Evolutionary conservation across 805 yeast species (phyloP).

Genomic region (Candida ipomoeae): DNA sequence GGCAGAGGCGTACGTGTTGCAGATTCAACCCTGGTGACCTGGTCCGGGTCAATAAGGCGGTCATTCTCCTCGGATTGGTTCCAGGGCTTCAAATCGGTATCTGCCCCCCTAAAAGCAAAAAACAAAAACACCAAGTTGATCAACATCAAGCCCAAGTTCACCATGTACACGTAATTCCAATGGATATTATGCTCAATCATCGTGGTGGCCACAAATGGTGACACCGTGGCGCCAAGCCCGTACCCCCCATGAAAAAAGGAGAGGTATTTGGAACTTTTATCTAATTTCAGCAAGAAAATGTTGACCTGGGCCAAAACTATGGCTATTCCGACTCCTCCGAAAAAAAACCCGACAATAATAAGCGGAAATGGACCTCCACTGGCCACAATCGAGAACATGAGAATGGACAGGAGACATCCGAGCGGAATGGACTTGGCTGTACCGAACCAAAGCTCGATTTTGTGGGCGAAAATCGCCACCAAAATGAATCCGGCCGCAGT

Average conservation of each 20-base stretch:
- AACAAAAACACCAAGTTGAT: slow-evolving; percentile 6
- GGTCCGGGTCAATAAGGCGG: not conserved
- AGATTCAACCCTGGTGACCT: not conserved
- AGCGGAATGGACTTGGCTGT: slow-evolving; percentile 15
- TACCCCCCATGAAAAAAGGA: slow-evolving; percentile 22
- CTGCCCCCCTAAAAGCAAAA: slow-evolving; percentile 15
- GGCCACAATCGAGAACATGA: slow-evolving; percentile 17
- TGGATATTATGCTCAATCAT: slow-evolving; percentile 14
- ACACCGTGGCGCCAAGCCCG: slow-evolving; percentile 24
- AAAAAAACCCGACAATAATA: slow-evolving; percentile 21
- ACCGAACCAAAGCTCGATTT: slow-evolving; percentile 17
- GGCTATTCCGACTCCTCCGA: slow-evolving; percentile 23
- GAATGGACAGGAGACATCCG: slow-evolving; percentile 11
- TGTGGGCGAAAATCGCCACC: slow-evolving; percentile 17
- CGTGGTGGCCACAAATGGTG: slow-evolving; percentile 21
- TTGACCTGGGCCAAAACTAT: slow-evolving; percentile 21
- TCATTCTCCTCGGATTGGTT: slow-evolving; percentile 12
- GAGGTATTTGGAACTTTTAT: slow-evolving; percentile 19
- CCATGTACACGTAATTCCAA: slow-evolving; percentile 21
- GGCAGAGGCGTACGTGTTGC: not conserved
- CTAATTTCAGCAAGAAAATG: slow-evolving; percentile 21
- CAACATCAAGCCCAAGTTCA: slow-evolving; percentile 16
- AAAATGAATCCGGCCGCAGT: slow-evolving; percentile 19
- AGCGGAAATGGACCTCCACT: slow-evolving; percentile 21
- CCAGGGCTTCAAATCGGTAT: slow-evolving; percentile 17